These are phyloP conservation scores for Boletellus emodensis DNA, from an alignment of 768 basidiomycete species.

Conservation along the genomic window DNA sequence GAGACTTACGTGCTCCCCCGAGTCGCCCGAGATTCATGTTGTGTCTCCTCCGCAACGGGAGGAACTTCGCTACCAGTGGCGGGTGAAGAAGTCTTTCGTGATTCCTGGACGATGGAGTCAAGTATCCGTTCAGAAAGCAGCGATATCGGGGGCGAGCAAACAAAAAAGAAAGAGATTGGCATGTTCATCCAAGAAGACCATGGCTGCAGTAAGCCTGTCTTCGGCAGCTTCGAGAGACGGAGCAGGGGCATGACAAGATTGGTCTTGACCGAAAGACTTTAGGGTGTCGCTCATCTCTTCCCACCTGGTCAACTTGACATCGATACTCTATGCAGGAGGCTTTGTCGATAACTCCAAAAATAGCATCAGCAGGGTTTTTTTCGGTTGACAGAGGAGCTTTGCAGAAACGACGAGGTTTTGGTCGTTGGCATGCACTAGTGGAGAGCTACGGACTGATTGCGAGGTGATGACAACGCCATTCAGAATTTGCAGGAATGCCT, in stretches of 20 bases:
- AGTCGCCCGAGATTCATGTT: not conserved
- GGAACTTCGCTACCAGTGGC: not conserved
- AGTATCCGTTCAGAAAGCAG: not conserved
- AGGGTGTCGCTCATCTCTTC: not conserved
- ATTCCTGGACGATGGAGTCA: not conserved
- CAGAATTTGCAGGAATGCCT: too few relatives aligned
- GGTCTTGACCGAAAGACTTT: not conserved
- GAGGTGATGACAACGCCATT: too few relatives aligned
- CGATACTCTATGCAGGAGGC: too few relatives aligned
- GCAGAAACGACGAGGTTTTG: too few relatives aligned
- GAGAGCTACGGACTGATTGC: too few relatives aligned
- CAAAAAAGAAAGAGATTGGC: not conserved
- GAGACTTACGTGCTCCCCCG: not conserved
- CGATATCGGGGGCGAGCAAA: not conserved
- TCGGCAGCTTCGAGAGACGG: not conserved
- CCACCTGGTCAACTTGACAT: not conserved
- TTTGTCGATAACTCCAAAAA: too few relatives aligned
- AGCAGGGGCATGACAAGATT: not conserved
- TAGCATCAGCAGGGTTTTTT: not conserved
- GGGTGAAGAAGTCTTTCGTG: too few relatives aligned
- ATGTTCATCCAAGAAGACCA: not conserved
- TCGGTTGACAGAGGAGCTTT: too few relatives aligned
- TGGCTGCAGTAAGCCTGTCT: not conserved
- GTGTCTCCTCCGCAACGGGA: not conserved
- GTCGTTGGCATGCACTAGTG: too few relatives aligned